Evolutionary conservation across 805 yeast genomes (phyloP).

Genomic region (Cyberlindnera nakhonratchasimensis): DNA sequence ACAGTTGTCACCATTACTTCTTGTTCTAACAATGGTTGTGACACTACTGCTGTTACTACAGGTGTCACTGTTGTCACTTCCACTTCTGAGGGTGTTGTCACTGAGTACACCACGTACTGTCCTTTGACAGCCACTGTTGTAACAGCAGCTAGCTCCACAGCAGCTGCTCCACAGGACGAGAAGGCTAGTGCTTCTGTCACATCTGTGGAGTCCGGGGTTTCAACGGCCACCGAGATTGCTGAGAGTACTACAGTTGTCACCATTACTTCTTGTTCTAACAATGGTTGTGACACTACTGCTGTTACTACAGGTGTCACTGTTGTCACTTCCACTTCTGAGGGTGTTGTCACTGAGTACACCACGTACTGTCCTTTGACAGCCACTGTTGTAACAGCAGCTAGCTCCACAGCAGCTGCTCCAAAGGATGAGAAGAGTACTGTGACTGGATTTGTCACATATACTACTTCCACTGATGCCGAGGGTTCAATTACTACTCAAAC

Average conservation of each 20-base stretch:
- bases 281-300: slow-evolving; percentile 22
- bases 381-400: neutral
- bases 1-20: slow-evolving; percentile 1
- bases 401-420: neutral
- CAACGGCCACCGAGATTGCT: slow-evolving; percentile 1
- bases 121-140: neutral
- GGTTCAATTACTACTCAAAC: slow-evolving; percentile 1
- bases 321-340: slow-evolving; percentile 10
- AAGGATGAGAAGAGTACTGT: neutral
- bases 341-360: slow-evolving; percentile 11
- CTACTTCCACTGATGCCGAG: slow-evolving; percentile 1
- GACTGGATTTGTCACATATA: neutral
- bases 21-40: neutral
- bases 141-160: neutral
- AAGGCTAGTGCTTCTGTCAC: neutral
- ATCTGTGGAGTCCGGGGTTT: neutral
- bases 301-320: slow-evolving; percentile 28
- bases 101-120: slow-evolving; percentile 1
- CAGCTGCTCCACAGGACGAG: neutral
- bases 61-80: slow-evolving; percentile 6
- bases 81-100: neutral
- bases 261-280: slow-evolving; percentile 22
- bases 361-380: slow-evolving; percentile 16
- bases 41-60: slow-evolving; percentile 3
- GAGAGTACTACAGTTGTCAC: slow-evolving; percentile 17